These are phyloP conservation scores for Cyathus striatus DNA, from an alignment of 768 basidiomycete species.

Conservation along the genomic window DNA sequence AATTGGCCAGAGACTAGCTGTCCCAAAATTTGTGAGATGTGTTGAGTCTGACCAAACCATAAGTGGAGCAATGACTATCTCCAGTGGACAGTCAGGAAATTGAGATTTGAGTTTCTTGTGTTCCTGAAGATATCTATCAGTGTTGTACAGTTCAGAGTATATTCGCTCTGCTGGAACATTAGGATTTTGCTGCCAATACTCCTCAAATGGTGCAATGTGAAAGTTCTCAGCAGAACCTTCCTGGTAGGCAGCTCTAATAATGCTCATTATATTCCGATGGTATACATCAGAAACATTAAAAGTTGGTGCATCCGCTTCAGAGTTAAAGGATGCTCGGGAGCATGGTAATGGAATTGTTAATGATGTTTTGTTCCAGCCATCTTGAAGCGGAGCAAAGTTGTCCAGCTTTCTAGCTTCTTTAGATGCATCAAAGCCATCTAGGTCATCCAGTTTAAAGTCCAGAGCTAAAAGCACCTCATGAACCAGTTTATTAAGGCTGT, in stretches of 20 bases:
- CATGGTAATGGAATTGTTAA: slow-evolving; percentile 16
- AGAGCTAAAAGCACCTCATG: slow-evolving; percentile 15
- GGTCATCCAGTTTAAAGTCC: slow-evolving; percentile 16
- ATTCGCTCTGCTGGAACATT: slow-evolving; percentile 4
- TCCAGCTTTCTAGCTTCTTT: slow-evolving; percentile 12
- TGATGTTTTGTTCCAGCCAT: slow-evolving; percentile 14
- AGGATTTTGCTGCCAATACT: neutral
- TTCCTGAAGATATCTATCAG: slow-evolving; percentile 11
- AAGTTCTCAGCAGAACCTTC: slow-evolving; percentile 8
- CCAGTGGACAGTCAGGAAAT: slow-evolving; percentile 7
- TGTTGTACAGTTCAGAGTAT: slow-evolving; percentile 11
- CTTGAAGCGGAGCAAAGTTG: slow-evolving; percentile 2
- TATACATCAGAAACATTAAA: slow-evolving; percentile 22
- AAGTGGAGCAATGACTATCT: slow-evolving; percentile 13
- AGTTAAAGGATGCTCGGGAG: slow-evolving; percentile 8
- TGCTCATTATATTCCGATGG: slow-evolving; percentile 12
- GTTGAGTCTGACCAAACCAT: slow-evolving; percentile 29
- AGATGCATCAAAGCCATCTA: slow-evolving; percentile 12
- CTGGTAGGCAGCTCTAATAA: slow-evolving; percentile 9
- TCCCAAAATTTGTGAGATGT: slow-evolving; percentile 25
- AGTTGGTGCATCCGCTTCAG: slow-evolving; percentile 18
- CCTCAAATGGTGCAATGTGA: slow-evolving; percentile 2
- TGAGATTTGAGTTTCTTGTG: slow-evolving; percentile 2
- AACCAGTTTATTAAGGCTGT: slow-evolving; percentile 15
- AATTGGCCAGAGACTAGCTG: slow-evolving; percentile 24